Percentiles rank a stretch among this genome's conserved stretches.
Conservation (phyloP, 768 basidiomycete genomes). For the Aureoboletus auriporus region DNA sequence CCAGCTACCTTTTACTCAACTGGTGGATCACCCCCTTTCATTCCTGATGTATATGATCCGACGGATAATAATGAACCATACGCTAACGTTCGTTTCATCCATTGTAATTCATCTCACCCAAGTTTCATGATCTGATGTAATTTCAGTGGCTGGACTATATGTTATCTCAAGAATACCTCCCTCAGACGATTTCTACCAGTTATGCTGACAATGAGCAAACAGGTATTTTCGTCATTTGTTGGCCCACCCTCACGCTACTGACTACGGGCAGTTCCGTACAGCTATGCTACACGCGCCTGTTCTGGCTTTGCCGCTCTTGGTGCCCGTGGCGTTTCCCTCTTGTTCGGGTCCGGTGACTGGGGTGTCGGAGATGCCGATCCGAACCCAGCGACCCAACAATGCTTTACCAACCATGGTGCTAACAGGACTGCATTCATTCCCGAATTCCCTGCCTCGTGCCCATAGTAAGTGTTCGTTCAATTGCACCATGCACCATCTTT, state of each 20-base stretch:
- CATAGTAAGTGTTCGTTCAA: slow-evolving; percentile 36
- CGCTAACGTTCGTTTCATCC: slow-evolving; percentile 28
- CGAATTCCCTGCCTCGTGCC: slow-evolving; percentile 59
- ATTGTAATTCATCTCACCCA: background rate
- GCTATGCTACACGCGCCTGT: slow-evolving; percentile 56
- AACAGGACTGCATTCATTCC: slow-evolving; percentile 54
- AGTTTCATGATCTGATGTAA: slow-evolving; percentile 1
- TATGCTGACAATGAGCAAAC: slow-evolving; percentile 75
- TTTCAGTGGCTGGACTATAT: slow-evolving; percentile 60
- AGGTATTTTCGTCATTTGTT: no score
- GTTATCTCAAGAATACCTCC: slow-evolving; percentile 39
- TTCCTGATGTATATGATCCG: slow-evolving; percentile 39
- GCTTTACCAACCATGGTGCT: slow-evolving; percentile 56
- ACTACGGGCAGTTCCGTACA: slow-evolving; percentile 43
- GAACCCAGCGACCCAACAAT: slow-evolving; percentile 50
- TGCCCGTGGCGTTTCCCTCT: slow-evolving; percentile 60
- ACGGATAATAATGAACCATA: slow-evolving; percentile 50
- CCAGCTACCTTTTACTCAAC: slow-evolving; percentile 60
- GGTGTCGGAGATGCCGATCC: slow-evolving; percentile 65
- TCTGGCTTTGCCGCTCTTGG: slow-evolving; percentile 60
- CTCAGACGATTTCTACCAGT: slow-evolving; percentile 65
- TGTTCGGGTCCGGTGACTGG: slow-evolving; percentile 62
- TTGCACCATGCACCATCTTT: background rate
- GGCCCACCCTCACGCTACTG: no score
- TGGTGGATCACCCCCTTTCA: slow-evolving; percentile 56